These are phyloP conservation scores for Plasmodium knowlesi DNA, from an alignment of 169 alveolate genomes.

Conservation along the genomic window DNA sequence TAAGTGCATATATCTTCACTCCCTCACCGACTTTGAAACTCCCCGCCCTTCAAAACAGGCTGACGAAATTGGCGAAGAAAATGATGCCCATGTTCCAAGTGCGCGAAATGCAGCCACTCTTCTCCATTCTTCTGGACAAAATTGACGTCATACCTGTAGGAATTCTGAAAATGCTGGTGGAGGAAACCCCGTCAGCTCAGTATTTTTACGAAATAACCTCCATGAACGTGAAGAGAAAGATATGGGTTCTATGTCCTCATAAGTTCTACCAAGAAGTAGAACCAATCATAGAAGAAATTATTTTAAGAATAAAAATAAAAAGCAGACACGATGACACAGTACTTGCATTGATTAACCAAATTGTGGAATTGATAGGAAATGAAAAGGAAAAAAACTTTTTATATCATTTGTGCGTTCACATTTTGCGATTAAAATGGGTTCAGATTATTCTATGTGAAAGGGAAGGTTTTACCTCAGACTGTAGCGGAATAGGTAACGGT, in stretches of 20 bases:
- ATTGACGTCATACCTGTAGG: constrained; percentile 79
- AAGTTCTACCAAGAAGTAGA: constrained; percentile 61
- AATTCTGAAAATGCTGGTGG: constrained; percentile 78
- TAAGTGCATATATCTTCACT: background rate
- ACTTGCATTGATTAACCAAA: constrained; percentile 16
- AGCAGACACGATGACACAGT: constrained; percentile 11
- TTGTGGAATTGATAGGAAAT: constrained; percentile 56
- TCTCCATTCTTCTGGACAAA: constrained; percentile 77
- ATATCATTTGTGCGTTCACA: constrained; percentile 70
- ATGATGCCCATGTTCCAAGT: constrained; percentile 86
- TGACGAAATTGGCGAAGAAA: constrained; percentile 77
- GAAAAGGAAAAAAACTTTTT: constrained; percentile 31
- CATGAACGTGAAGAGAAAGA: constrained; percentile 54
- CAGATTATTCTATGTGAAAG: constrained; percentile 27
- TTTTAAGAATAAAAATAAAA: constrained; percentile 56
- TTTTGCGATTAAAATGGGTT: constrained; percentile 55
- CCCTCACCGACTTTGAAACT: background rate
- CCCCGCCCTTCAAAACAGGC: background rate
- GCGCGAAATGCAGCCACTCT: constrained; percentile 83
- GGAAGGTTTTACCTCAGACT: constrained; percentile 11
- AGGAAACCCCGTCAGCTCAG: constrained; percentile 81
- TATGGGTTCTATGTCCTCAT: constrained; percentile 63
- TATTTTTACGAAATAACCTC: constrained; percentile 80
- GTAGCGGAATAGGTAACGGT: background rate
- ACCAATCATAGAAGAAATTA: constrained; percentile 48